Evolutionary conservation across 768 basidiomycete genomes (phyloP).

Genomic region (Pleurotus pulmonarius): DNA sequence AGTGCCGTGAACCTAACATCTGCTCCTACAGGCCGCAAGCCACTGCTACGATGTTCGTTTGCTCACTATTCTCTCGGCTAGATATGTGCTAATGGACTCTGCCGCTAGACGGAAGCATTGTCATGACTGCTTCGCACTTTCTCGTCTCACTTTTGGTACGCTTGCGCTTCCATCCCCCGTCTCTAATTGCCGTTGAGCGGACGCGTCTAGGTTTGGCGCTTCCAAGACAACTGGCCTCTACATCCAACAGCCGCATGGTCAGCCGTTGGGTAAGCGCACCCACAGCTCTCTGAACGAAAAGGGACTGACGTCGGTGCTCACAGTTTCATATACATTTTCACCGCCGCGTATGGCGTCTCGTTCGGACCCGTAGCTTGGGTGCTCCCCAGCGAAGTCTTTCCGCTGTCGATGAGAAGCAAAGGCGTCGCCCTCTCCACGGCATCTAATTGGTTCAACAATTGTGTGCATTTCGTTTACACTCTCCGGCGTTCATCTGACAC

Average conservation of each 20-base stretch:
- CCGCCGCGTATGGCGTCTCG: conserved; percentile 71
- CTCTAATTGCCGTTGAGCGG: conserved; percentile 3
- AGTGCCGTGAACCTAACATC: not conserved
- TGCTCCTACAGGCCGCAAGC: conserved; percentile 49
- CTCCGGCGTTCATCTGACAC: not conserved
- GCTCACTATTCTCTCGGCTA: not conserved
- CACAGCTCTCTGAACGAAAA: not conserved
- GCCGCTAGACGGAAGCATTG: conserved; percentile 48
- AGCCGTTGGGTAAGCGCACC: conserved; percentile 52
- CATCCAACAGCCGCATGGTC: conserved; percentile 62
- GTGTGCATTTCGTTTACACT: conserved; percentile 27
- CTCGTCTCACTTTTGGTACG: conserved; percentile 60
- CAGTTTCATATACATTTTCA: conserved; percentile 71
- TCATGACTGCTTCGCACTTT: conserved; percentile 66
- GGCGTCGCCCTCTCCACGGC: conserved; percentile 83
- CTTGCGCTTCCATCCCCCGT: not conserved
- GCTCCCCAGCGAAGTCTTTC: conserved; percentile 80
- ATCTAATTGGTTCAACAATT: conserved; percentile 86
- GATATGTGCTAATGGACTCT: not conserved
- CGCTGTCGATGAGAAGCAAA: conserved; percentile 72
- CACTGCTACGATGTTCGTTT: conserved; percentile 47
- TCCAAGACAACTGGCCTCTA: conserved; percentile 52
- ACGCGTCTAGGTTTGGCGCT: conserved; percentile 38
- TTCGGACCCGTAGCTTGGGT: conserved; percentile 85
- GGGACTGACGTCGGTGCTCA: not conserved